These are phyloP conservation scores for Clavaria fumosa DNA, from an alignment of 768 basidiomycete genomes.

Conservation along the genomic window DNA sequence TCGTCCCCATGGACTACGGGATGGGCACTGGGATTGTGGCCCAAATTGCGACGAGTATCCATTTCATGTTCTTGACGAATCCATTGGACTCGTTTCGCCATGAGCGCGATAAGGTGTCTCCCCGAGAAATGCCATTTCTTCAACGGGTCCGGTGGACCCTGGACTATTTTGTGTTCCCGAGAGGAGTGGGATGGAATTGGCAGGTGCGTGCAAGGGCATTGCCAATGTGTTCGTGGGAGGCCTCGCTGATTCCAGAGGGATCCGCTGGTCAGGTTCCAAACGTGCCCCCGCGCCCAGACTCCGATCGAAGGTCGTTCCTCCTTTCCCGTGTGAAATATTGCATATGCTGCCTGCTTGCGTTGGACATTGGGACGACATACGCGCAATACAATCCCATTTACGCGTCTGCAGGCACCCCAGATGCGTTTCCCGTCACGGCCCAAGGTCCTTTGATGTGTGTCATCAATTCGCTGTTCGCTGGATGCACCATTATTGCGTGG, in stretches of 20 bases:
- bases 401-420: background rate
- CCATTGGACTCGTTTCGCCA: conserved; percentile 11
- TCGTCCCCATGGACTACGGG: conserved; percentile 12
- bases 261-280: background rate
- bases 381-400: conserved; percentile 11
- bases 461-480: conserved; percentile 6
- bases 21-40: conserved; percentile 8
- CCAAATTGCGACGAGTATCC: conserved; percentile 11
- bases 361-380: conserved; percentile 12
- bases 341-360: conserved; percentile 9
- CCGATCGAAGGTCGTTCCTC: conserved; percentile 8
- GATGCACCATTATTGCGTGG: background rate
- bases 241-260: background rate
- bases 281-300: conserved; percentile 3
- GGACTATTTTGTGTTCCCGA: conserved; percentile 8
- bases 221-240: background rate
- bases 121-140: conserved; percentile 6
- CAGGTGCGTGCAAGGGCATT: conserved; percentile 7
- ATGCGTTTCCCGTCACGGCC: conserved; percentile 9
- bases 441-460: conserved; percentile 8
- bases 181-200: conserved; percentile 13
- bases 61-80: conserved; percentile 10
- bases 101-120: conserved; percentile 7
- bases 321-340: conserved; percentile 6
- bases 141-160: conserved; percentile 11